phyloP scores from a whole-genome alignment of 2,329 filamentous ascomycete genomes.

The Cordyceps farinosa region DNA sequence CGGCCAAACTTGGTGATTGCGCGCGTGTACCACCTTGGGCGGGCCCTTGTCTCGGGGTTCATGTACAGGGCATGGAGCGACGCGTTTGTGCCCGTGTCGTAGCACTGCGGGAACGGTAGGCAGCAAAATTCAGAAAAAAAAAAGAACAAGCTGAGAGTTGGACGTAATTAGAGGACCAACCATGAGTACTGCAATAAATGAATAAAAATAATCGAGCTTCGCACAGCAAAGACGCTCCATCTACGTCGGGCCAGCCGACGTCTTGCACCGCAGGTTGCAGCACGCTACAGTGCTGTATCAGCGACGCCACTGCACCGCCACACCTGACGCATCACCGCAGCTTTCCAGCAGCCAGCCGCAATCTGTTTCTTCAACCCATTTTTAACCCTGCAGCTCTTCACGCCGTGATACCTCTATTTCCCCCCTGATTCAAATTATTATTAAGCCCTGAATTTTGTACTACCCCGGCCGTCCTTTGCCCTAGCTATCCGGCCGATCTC shows the following conservation, averaged over 20 bases:
- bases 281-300: background rate
- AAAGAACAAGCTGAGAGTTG: too few relatives aligned
- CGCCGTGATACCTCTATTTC: background rate
- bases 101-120: too few relatives aligned
- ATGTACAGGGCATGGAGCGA: background rate
- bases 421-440: constrained; percentile 7
- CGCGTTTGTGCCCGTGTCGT: background rate
- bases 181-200: too few relatives aligned
- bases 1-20: background rate
- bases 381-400: background rate
- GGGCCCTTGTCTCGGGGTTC: background rate
- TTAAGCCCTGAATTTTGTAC: background rate
- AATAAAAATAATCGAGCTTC: too few relatives aligned
- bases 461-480: background rate
- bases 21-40: background rate
- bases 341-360: background rate
- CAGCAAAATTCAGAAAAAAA: too few relatives aligned
- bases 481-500: background rate
- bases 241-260: too few relatives aligned
- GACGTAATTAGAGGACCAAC: too few relatives aligned
- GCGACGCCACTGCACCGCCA: constrained; percentile 4
- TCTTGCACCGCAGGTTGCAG: background rate
- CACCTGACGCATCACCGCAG: background rate
- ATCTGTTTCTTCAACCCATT: background rate
- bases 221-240: too few relatives aligned